Evolutionary conservation across 495 filamentous ascomycete species (phyloP), one percentile per base, ranked within the genome.

Genomic region (Poronia punctata): DNA sequence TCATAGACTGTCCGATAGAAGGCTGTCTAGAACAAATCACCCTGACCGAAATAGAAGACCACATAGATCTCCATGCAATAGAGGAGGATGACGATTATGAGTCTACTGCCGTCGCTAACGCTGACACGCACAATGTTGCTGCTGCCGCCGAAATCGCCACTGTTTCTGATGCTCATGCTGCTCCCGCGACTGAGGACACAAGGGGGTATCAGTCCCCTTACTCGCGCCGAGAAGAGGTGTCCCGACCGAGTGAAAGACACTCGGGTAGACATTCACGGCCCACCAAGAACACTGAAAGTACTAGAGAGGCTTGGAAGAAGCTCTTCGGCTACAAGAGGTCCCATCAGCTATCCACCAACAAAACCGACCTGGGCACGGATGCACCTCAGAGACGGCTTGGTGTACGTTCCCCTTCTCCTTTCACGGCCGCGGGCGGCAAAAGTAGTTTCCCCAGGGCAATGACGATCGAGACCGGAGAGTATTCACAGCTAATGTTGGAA

Each of bases 21-120:
- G 75, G 74, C n/a, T 94, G 87, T 58, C 82, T 80, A 15, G 84
- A 94, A 52, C 56, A 69, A 12, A 60, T 90, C 30, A 61, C 73
- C 20, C 56, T 74, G 10, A 53, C 62, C 2, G 78, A 86, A 45
- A 59, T 92, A 23, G 73, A 83, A 17, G 76, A 70, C 23, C 88
- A 93, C 56, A 60, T 88, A 25, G 83, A 88, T 54, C 62, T 88
- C 34, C 88, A 95, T 60, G 54, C 64, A 25, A 71, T 76, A 22
- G 84, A 86, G 53, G 61, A 63, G 9, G 61, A 71, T 36, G 75
- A 23, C 40, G n/a, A n/a, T n/a, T n/a, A 46, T 43, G 29, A 52
- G 35, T 15, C 36, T 25, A 22, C 44, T 37, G 10, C 20, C 32
- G 24, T 52, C 34, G 32, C 36, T 45, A 25, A 25, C n/a, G n/a